phyloP scores from a whole-genome alignment of 129 eudicot species.

The Erigeron canadensis region DNA sequence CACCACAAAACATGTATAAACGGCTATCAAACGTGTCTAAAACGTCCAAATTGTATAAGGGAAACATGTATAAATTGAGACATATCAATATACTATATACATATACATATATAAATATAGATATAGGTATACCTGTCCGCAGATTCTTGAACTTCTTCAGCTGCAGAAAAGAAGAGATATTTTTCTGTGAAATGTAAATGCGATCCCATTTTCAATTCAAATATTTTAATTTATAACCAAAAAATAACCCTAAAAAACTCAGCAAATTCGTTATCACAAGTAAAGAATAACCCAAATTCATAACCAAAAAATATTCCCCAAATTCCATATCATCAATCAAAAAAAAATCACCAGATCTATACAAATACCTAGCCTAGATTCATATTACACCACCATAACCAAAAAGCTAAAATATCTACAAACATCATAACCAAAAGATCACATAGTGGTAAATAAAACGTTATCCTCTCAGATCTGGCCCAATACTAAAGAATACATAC shows the following conservation, averaged over 20 bases:
- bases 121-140: not conserved
- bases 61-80: too few relatives aligned
- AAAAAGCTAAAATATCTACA: not conserved
- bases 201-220: conserved; percentile 47
- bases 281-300: conserved; percentile 6
- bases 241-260: too few relatives aligned
- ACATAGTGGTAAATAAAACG: too few relatives aligned
- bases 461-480: too few relatives aligned
- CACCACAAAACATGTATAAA: too few relatives aligned
- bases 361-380: not conserved
- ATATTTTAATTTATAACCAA: too few relatives aligned
- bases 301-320: conserved; percentile 1
- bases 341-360: conserved; percentile 39
- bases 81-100: too few relatives aligned
- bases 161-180: conserved; percentile 54
- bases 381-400: not conserved
- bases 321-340: conserved; percentile 10
- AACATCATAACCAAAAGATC: not conserved
- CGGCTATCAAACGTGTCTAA: too few relatives aligned
- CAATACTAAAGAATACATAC: too few relatives aligned
- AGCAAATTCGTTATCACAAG: conserved; percentile 20
- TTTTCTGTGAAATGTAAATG: conserved; percentile 71
- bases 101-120: too few relatives aligned
- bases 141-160: conserved; percentile 5
- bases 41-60: too few relatives aligned